phyloP scores from a whole-genome alignment of 2,329 filamentous ascomycete genomes.

The Xylariaceae sp. region DNA sequence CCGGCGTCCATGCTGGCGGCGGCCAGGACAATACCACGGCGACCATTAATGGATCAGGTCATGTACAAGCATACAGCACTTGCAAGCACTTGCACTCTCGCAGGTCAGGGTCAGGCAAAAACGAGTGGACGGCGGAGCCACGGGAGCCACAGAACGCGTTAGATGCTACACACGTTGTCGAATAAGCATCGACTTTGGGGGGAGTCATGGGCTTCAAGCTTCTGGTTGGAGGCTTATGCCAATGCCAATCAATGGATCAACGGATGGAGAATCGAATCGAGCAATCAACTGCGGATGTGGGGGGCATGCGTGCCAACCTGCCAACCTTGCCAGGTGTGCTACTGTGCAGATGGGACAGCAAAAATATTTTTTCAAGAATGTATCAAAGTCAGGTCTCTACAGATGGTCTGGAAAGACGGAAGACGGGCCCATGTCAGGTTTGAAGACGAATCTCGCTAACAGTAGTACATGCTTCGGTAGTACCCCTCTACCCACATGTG shows the following conservation, averaged over 20 bases:
- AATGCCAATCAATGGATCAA: constrained; percentile 34
- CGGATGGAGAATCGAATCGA: constrained; percentile 34
- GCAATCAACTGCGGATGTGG: constrained; percentile 15
- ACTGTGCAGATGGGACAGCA: constrained; percentile 6
- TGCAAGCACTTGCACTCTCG: no score
- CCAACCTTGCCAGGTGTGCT: constrained; percentile 13
- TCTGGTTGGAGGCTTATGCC: constrained; percentile 20
- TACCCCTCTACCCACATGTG: no score
- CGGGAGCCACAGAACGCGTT: constrained; percentile 28
- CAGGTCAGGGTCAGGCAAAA: constrained; percentile 32
- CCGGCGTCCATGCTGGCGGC: constrained; percentile 55
- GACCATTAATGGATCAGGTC: constrained; percentile 36
- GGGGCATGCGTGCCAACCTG: constrained; percentile 11
- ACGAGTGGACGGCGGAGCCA: constrained; percentile 30
- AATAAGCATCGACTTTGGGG: constrained; percentile 32
- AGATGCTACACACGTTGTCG: constrained; percentile 32
- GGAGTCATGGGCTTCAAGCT: constrained; percentile 33
- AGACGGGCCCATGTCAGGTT: constrained; percentile 20
- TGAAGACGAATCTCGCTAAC: neutral
- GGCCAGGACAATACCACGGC: constrained; percentile 47
- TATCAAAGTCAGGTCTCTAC: constrained; percentile 4
- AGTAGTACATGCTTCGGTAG: neutral
- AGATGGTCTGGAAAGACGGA: constrained; percentile 11
- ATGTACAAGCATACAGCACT: no score
- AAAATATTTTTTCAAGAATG: constrained; percentile 34